Evolutionary conservation across 139 green algal genomes (phyloP), one percentile per base, ranked within the genome.

Genomic region (Pleodorina starrii): DNA sequence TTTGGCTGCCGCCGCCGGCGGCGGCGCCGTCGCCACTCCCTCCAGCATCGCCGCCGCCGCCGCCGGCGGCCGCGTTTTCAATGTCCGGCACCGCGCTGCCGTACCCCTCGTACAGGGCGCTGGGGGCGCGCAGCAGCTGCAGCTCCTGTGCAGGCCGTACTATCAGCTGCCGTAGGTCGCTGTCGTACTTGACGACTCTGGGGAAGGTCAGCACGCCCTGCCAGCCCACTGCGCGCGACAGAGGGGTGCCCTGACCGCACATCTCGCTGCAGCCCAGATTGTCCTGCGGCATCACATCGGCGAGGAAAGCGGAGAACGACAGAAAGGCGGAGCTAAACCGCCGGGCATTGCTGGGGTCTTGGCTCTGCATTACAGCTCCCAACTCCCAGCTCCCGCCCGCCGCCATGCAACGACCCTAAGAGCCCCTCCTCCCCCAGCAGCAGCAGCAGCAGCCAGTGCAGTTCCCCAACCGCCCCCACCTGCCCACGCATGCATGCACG

Each of bases 121-220:
- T n/a, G 42, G 9, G 0, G 5, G 5, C 7, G 10, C 82, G 44
- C 82, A 88, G 68, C 82, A 80, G 68, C 63, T 48, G 4, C 40
- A 88, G 35, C 82, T 88, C 82, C 44, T 6, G 44, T 51, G 79
- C 82, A 17, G 82, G 82, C 32, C 63, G 82, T 29, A 38, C 66
- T 21, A 88, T 40, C 0, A 88, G 43, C 40, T 40, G n/a, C 21
- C 46, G 66, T 25, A 59, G 11, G 44, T 88, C 82, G 19, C 17
- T 50, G 66, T 88, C 82, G 44, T 71, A 68, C 66, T 43, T n/a
- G 7, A 88, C 7, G 0, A 4, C 2, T 0, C 82, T 51, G 14
- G 82, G 82, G 82, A 88, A 88, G 32, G 44, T 88, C 42, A 88
- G 84, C 48, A 83, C 32, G 5, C 92, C 92, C 71, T 94, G 92